Percentiles rank a stretch among this genome's conserved stretches.
Evolutionary conservation across 78 protist genomes (phyloP).

Genomic region (Dictyostelium capitatum): DNA sequence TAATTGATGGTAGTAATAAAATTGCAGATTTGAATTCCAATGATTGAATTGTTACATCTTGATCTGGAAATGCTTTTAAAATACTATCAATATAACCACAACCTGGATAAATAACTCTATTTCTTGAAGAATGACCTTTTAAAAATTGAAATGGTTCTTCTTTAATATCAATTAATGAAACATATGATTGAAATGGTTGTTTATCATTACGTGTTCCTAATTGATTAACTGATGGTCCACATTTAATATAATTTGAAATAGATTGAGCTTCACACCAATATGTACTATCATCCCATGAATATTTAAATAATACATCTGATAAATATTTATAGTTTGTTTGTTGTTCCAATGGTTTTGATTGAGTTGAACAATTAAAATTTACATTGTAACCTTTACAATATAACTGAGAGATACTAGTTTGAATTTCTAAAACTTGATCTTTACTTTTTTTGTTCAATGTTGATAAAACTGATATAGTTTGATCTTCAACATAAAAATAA

Average conservation of each 20-base stretch:
- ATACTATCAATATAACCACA: constrained; percentile 37
- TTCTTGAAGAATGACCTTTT: constrained; percentile 40
- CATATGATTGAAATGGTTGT: no score
- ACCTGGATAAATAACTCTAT: no score
- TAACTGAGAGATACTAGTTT: neutral
- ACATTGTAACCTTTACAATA: no score
- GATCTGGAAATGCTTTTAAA: neutral
- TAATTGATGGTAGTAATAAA: no score
- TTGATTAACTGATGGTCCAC: neutral
- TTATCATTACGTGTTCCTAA: neutral
- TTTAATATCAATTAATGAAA: neutral
- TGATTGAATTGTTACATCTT: neutral
- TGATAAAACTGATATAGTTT: neutral
- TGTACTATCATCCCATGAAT: constrained; percentile 11
- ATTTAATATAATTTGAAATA: no score
- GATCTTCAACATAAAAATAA: no score
- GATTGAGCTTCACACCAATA: neutral
- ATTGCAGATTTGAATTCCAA: constrained; percentile 11
- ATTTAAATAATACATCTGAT: no score
- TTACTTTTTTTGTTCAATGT: constrained; percentile 27
- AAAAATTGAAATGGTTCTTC: constrained; percentile 10
- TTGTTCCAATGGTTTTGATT: no score
- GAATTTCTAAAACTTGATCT: neutral
- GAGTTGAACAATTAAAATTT: no score
- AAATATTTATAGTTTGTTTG: no score